Base-by-base conservation (phyloP, 1,284 basidiomycete genomes). In the Naganishia albida region DNA sequence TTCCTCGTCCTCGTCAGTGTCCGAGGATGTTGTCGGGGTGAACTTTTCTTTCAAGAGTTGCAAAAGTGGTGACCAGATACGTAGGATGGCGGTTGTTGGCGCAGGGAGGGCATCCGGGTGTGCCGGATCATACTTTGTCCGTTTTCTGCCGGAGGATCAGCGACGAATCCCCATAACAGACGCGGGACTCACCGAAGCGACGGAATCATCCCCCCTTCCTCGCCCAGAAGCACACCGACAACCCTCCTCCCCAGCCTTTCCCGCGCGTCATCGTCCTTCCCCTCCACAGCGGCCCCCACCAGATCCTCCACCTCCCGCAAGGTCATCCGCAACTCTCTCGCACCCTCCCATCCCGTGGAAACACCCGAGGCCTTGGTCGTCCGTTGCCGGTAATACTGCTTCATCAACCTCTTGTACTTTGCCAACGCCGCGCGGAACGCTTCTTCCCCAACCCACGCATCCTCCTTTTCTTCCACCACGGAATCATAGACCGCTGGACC, bases 51-150 rank as follows among this genome's bases (percentile, higher is more conserved):
- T 40, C 30, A 57, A 39, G 23, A 62, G 49, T 39, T n/a, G 46
- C 23, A 95, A 79, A 2, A 94, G 81, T 0, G 88, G 86, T 0
- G 81, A 75, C 91, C 92, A 94, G 51, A 92, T 79, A 2, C 82
- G 79, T 25, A 87, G 73, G 23, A 86, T 83, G 2, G 82, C 71
- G 1, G 80, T 69, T 1, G 86, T 83, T 0, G 88, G 88, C 1
- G 56, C 26, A 20, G 78, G 74, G 83, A 83, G 23, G 6, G 23
- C 34, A 20, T 42, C 51, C 20, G 63, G 28, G 16, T 42, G 40
- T 16, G 25, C 15, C n/a, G 65, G 39, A 18, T 78, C 72, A 26
- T 81, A 80, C 23, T 72, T 69, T 1, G 82, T 78, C 30, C 83
- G 79, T 62, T 82, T 76, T 50, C 90, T 73, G 60, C 66, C 63